phyloP scores from a whole-genome alignment of 495 filamentous ascomycete genomes.

The Oidiodendron maius region DNA sequence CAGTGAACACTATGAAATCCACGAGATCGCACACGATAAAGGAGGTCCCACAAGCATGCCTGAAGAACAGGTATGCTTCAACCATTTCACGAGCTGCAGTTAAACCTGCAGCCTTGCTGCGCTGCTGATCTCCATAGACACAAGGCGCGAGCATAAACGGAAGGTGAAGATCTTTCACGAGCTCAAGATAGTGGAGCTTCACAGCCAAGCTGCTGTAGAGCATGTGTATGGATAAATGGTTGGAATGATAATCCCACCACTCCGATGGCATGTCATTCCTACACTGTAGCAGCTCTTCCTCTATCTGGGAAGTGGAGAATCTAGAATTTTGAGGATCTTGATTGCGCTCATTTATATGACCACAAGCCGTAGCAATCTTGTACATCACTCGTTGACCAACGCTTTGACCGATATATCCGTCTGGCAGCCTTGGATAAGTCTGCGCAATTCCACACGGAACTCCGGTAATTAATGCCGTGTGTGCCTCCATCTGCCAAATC shows the following conservation, averaged over 20 bases:
- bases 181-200: slow-evolving; percentile 34
- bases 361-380: slow-evolving; percentile 33
- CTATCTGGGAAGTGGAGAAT: slow-evolving; percentile 39
- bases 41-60: no score
- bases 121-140: no score
- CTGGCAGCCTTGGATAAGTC: slow-evolving; percentile 27
- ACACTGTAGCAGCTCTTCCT: slow-evolving; percentile 40
- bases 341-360: slow-evolving; percentile 49
- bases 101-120: no score
- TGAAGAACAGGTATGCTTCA: no score
- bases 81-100: no score
- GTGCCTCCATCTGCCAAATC: slow-evolving; percentile 37
- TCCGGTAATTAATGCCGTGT: slow-evolving; percentile 41
- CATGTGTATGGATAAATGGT: background rate
- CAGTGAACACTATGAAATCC: slow-evolving; percentile 50
- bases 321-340: slow-evolving; percentile 32
- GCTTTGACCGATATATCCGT: no score
- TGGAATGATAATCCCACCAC: slow-evolving; percentile 3
- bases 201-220: background rate
- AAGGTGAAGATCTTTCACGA: slow-evolving; percentile 42
- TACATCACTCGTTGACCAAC: slow-evolving; percentile 27
- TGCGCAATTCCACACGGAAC: slow-evolving; percentile 42
- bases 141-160: slow-evolving; percentile 53
- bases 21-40: slow-evolving; percentile 47
- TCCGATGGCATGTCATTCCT: slow-evolving; percentile 6